A percentile compares a stretch with the other conserved stretches of the same genome.
phyloP scores from a whole-genome alignment of 2,329 filamentous ascomycete species.

The Rosellinia necatrix region DNA sequence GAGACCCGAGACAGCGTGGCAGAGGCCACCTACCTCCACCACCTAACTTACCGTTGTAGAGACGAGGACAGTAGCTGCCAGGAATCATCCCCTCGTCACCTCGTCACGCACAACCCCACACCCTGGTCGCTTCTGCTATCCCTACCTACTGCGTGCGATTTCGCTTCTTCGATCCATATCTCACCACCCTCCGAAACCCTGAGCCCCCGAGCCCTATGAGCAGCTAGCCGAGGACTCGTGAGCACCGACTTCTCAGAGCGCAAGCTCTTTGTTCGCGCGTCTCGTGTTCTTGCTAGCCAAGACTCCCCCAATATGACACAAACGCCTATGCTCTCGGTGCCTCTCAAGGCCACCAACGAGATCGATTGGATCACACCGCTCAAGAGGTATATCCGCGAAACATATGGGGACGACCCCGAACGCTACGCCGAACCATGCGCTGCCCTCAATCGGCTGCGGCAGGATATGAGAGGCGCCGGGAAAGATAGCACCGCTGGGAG shows the following conservation, averaged over 20 bases:
- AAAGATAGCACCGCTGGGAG: slow-evolving; percentile 94
- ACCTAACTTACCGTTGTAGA: not conserved
- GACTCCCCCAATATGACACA: slow-evolving; percentile 65
- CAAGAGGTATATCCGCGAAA: slow-evolving; percentile 90
- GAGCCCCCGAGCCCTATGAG: slow-evolving; percentile 18
- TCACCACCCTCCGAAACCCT: not conserved
- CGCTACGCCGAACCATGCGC: slow-evolving; percentile 94
- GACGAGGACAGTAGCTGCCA: not conserved
- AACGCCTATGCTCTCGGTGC: slow-evolving; percentile 93
- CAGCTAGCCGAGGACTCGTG: slow-evolving; percentile 13
- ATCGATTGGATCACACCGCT: slow-evolving; percentile 96
- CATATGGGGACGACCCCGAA: slow-evolving; percentile 95
- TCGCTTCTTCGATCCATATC: slow-evolving; percentile 5
- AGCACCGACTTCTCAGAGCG: slow-evolving; percentile 17
- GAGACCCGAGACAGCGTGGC: slow-evolving; percentile 1
- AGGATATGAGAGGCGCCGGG: slow-evolving; percentile 97
- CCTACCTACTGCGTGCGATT: slow-evolving; percentile 12
- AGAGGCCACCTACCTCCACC: slow-evolving; percentile 2
- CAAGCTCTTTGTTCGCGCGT: slow-evolving; percentile 18
- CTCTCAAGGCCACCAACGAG: slow-evolving; percentile 92
- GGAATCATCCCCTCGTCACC: slow-evolving; percentile 26
- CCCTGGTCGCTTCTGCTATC: slow-evolving; percentile 5
- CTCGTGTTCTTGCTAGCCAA: slow-evolving; percentile 12
- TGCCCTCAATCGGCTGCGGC: slow-evolving; percentile 89
- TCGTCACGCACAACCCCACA: slow-evolving; percentile 30